These are phyloP conservation scores for Mycena vulgaris DNA, from an alignment of 768 basidiomycete species.

Conservation along the genomic window DNA sequence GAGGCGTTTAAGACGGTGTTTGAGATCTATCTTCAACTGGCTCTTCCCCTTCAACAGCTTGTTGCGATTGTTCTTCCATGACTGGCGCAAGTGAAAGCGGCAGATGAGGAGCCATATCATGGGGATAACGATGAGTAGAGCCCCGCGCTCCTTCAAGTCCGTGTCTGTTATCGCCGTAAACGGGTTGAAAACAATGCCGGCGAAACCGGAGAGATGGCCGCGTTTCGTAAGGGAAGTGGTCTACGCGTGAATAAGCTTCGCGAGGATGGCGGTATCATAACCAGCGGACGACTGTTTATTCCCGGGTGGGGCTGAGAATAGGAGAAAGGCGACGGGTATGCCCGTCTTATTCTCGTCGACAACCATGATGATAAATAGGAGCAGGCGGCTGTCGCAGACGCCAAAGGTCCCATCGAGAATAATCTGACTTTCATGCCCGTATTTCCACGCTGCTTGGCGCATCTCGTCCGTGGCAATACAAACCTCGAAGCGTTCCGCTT, in stretches of 20 bases:
- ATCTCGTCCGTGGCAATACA: slow-evolving; percentile 46
- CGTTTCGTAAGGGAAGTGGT: slow-evolving; percentile 27
- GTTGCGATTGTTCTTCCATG: slow-evolving; percentile 50
- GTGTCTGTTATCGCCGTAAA: slow-evolving; percentile 51
- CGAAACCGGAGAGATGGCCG: background rate
- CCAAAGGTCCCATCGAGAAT: slow-evolving; percentile 44
- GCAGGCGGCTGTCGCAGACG: slow-evolving; percentile 36
- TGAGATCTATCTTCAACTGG: background rate
- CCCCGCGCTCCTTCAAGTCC: slow-evolving; percentile 50
- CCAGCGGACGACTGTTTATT: slow-evolving; percentile 45
- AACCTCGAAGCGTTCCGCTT: slow-evolving; percentile 41
- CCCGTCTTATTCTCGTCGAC: slow-evolving; percentile 46
- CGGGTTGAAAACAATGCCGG: slow-evolving; percentile 37
- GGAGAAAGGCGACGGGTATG: slow-evolving; percentile 48
- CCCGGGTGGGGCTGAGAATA: slow-evolving; percentile 50
- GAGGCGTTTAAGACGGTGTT: slow-evolving; percentile 1
- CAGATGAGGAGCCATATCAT: slow-evolving; percentile 53
- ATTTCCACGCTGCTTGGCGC: slow-evolving; percentile 40
- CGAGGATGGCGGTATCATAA: slow-evolving; percentile 44
- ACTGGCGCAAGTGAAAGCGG: slow-evolving; percentile 55
- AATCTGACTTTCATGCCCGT: slow-evolving; percentile 40
- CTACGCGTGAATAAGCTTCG: slow-evolving; percentile 45
- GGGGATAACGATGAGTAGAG: slow-evolving; percentile 48
- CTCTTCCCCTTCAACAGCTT: slow-evolving; percentile 24
- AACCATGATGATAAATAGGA: slow-evolving; percentile 51